Evolutionary conservation across 805 yeast genomes (phyloP).

Genomic region (Hanseniaspora meyeri): DNA sequence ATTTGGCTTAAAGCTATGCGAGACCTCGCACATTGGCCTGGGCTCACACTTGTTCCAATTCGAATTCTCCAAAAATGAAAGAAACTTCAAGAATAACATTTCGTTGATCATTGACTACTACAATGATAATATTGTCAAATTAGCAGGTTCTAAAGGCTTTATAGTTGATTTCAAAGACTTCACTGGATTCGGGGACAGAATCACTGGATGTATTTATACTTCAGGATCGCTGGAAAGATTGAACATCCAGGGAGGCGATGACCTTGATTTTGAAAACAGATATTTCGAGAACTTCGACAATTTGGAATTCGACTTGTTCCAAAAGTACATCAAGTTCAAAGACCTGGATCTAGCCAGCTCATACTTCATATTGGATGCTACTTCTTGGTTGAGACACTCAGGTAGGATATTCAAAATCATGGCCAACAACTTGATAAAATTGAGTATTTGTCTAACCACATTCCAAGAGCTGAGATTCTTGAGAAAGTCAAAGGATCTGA

Average conservation of each 20-base stretch:
- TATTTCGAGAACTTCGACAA: slow-evolving; percentile 12
- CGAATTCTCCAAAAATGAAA: slow-evolving; percentile 6
- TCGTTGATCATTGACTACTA: slow-evolving; percentile 19
- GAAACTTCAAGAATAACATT: slow-evolving; percentile 12
- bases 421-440: slow-evolving; percentile 43
- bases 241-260: slow-evolving; percentile 18
- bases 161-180: slow-evolving; percentile 22
- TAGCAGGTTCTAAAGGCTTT: slow-evolving; percentile 25
- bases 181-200: slow-evolving; percentile 27
- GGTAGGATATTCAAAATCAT: slow-evolving; percentile 63
- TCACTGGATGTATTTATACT: slow-evolving; percentile 27
- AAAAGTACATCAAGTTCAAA: slow-evolving; percentile 2
- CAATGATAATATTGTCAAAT: slow-evolving; percentile 24
- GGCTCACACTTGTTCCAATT: slow-evolving; percentile 13
- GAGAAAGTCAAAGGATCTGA: slow-evolving; percentile 57
- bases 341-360: slow-evolving; percentile 20
- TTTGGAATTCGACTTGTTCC: slow-evolving; percentile 11
- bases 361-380: slow-evolving; percentile 57
- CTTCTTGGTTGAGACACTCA: slow-evolving; percentile 70
- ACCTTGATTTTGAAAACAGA: slow-evolving; percentile 13
- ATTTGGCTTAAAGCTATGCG: slow-evolving; percentile 6
- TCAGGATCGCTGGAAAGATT: slow-evolving; percentile 19
- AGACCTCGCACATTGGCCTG: slow-evolving; percentile 9
- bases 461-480: slow-evolving; percentile 66
- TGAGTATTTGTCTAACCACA: slow-evolving; percentile 60